Evolutionary conservation across 768 basidiomycete genomes (phyloP).

Genomic region (Coprinellus aureogranulatus): DNA sequence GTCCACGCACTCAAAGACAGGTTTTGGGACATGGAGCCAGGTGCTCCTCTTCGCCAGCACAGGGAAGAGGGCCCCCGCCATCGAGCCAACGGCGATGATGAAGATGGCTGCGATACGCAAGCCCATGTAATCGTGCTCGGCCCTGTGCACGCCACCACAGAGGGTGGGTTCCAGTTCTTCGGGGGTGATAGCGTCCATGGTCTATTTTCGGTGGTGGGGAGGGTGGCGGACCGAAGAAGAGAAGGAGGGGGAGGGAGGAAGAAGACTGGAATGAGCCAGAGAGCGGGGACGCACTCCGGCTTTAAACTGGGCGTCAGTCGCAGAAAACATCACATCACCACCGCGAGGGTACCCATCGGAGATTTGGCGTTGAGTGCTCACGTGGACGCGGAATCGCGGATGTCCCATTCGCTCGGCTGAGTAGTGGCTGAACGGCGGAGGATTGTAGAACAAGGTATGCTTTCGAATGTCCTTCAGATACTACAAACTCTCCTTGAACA

Average conservation of each 20-base stretch:
- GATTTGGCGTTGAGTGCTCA: no score
- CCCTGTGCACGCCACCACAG: neutral
- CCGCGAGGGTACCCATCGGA: no score
- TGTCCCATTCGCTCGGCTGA: no score
- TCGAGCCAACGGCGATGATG: conserved; percentile 63
- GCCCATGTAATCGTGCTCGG: conserved; percentile 20
- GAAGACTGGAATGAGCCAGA: no score
- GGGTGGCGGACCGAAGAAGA: neutral
- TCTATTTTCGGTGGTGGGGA: neutral
- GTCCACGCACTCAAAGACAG: conserved; percentile 64
- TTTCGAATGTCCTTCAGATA: no score
- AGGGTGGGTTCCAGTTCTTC: neutral
- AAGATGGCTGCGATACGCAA: conserved; percentile 75
- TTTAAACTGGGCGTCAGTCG: no score
- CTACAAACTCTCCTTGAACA: no score
- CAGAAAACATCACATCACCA: no score
- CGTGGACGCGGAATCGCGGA: no score
- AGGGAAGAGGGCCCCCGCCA: conserved; percentile 67
- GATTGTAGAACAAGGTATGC: no score
- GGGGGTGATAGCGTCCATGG: neutral
- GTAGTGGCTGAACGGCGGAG: no score
- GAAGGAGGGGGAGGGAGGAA: neutral
- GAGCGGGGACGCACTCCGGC: no score
- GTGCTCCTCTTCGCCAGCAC: conserved; percentile 54
- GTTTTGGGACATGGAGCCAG: conserved; percentile 55